Evolutionary conservation across 1,139 yeast species (phyloP), one percentile per base, ranked within the genome.

Genomic region (Scheffersomyces titani): DNA sequence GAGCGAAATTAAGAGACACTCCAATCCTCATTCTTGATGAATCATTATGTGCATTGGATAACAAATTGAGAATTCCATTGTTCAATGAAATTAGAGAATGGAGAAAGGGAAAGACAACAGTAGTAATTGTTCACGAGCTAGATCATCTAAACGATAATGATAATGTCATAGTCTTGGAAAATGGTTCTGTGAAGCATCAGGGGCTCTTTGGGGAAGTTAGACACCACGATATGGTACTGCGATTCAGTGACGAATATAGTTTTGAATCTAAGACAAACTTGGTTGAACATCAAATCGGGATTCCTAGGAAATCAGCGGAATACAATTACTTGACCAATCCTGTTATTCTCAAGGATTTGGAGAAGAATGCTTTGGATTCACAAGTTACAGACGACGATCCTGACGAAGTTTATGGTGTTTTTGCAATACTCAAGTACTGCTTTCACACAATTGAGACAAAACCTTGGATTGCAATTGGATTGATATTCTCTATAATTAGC

Each of bases 21-120:
- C 89, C 93, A 0, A 81, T 94, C 3, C 74, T 94, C 58, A 82
- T 94, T 13, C 74, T 92, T 36, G 99, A 94, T 73, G 99, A 94
- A 69, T 84, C 96, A 1, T 76, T 91, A 3, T 88, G 94, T 57
- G 97, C 98, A 0, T 72, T 94, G 57, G 98, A 93, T 69, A 70
- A 71, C 3, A 63, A 64, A 0, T 81, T 81, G 51, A 79, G 87
- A 58, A 71, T 70, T 1, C 54, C 65, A 4, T 69, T 90, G 3
- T 73, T 88, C 64, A 68, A 72, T 1, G 77, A 79, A 0, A 76
- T 93, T 16, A 80, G 83, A 57, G 55, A 61, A 11, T 88, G 92
- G 89, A 82, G 98, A 63, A 57, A 61, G 4, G 86, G 84, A 1
- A 88, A 83, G 61, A 90, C 97, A 0, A 92, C 98, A 0, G 80